Percentiles rank a stretch among this genome's conserved stretches.
phyloP scores from a whole-genome alignment of 2,329 filamentous ascomycete species.

The Orbilia quercus region DNA sequence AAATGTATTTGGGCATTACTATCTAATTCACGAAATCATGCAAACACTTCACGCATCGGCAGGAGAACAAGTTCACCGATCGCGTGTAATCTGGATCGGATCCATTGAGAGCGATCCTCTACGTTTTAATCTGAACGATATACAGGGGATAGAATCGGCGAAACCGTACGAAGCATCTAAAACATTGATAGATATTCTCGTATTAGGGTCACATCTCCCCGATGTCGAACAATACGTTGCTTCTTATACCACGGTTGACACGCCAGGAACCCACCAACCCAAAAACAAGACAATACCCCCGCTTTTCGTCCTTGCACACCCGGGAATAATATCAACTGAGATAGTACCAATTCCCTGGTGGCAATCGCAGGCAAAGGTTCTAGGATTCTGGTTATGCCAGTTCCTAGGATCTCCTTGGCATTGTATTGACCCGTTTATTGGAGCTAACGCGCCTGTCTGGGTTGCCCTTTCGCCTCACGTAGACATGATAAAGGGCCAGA shows the following conservation, averaged over 20 bases:
- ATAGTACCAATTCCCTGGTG: slow-evolving; percentile 80
- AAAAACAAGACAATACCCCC: slow-evolving; percentile 72
- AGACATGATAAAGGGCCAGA: slow-evolving; percentile 68
- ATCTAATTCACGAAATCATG: slow-evolving; percentile 82
- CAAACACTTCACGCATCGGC: slow-evolving; percentile 73
- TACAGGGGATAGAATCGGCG: slow-evolving; percentile 75
- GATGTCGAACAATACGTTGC: slow-evolving; percentile 68
- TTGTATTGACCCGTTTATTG: slow-evolving; percentile 77
- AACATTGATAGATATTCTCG: slow-evolving; percentile 83
- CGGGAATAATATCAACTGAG: slow-evolving; percentile 83
- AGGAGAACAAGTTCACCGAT: slow-evolving; percentile 63
- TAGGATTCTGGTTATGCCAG: slow-evolving; percentile 77
- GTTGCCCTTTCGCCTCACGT: slow-evolving; percentile 76
- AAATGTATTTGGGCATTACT: slow-evolving; percentile 95
- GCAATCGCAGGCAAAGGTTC: slow-evolving; percentile 75
- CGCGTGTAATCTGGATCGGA: slow-evolving; percentile 85
- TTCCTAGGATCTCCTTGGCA: slow-evolving; percentile 91
- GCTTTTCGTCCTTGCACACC: slow-evolving; percentile 70
- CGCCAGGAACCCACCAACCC: slow-evolving; percentile 68
- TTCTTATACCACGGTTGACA: slow-evolving; percentile 17
- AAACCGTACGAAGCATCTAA: slow-evolving; percentile 87
- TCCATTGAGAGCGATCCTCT: slow-evolving; percentile 76
- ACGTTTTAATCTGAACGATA: slow-evolving; percentile 74
- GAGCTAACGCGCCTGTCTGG: slow-evolving; percentile 81
- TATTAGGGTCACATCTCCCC: slow-evolving; percentile 77